Base-by-base conservation (phyloP, 2,329 filamentous ascomycete species). In the Cercospora beticola region DNA sequence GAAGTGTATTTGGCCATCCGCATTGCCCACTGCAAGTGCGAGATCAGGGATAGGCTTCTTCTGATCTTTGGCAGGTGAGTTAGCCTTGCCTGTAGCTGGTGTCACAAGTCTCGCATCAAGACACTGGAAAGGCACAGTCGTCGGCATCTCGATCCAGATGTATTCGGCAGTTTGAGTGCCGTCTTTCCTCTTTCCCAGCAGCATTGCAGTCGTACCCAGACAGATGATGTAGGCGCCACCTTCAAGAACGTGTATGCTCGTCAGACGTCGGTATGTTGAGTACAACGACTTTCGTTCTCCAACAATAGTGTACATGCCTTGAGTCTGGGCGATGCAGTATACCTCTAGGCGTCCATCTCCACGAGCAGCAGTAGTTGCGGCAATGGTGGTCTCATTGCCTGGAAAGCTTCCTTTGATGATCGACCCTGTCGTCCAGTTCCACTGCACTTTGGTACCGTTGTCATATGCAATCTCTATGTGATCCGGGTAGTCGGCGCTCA, bases 21-120 rank as follows among this genome's bases (percentile, higher is more conserved):
- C 86, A 71, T 92, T 89, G 63, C 95, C 95, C 64, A 97, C 81
- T 4, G 89, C 90, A 28, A 99, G 79, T 75, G 97, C 90, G n/a
- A 95, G 79, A 9, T 86, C 80, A 74, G 73, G 68, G 31, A 77
- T 43, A 36, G 65, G 31, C 74, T 77, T 68, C 77, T 70, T 78
- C 75, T 72, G 78, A 54, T 58, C 28, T 43, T 65, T 58, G 62
- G 33, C 33, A 31, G 49, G 10, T 9, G 56, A 59, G 8, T 10
- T 16, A 3, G n/a, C 49, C 73, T 77, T 75, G 66, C 75, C 75
- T 52, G 78, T 63, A 71, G 67, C 43, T 23, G 66, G 56, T 31
- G 68, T 36, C 10, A 72, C 63, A 6, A 75, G 64, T 72, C 87
- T 85, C 62, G 91, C 77, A 75, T 95, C 90, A 56, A 93, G 80